phyloP scores from a whole-genome alignment of 2,329 filamentous ascomycete genomes.

The Hypoxylon sp. region DNA sequence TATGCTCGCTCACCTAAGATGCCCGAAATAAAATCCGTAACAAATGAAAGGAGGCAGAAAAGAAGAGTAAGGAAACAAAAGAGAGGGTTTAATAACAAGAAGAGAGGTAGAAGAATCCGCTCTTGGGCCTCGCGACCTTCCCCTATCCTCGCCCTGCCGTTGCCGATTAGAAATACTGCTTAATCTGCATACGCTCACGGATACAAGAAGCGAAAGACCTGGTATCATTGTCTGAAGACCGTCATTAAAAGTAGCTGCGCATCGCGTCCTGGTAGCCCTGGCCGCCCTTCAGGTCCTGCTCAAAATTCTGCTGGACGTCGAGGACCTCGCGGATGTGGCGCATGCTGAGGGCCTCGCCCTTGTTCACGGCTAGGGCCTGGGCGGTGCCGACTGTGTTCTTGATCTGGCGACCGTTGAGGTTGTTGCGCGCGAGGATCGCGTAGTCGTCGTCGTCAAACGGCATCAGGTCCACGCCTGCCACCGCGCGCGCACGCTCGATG shows the following conservation, averaged over 20 bases:
- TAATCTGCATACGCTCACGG: not conserved
- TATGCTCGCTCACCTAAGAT: not conserved
- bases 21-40: not conserved
- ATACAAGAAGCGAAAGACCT: not conserved
- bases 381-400: slow-evolving; percentile 88
- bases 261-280: slow-evolving; percentile 83
- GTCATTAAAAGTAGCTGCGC: slow-evolving; percentile 73
- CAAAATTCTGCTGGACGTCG: slow-evolving; percentile 84
- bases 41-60: not conserved
- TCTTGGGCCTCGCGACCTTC: not conserved
- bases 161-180: no score
- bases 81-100: no score
- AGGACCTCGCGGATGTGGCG: slow-evolving; percentile 81
- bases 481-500: slow-evolving; percentile 72
- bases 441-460: slow-evolving; percentile 73
- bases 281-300: slow-evolving; percentile 82
- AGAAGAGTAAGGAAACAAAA: not conserved
- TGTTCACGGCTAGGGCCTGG: slow-evolving; percentile 81
- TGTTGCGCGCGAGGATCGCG: slow-evolving; percentile 69
- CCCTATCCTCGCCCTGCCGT: no score
- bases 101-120: not conserved
- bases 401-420: slow-evolving; percentile 73
- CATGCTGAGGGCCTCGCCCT: slow-evolving; percentile 76
- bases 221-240: no score
- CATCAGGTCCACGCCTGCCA: slow-evolving; percentile 65